A percentile compares a stretch with the other conserved stretches of the same genome.
Conservation (phyloP, 805 yeast genomes). For the Myxozyma melibiosi region DNA sequence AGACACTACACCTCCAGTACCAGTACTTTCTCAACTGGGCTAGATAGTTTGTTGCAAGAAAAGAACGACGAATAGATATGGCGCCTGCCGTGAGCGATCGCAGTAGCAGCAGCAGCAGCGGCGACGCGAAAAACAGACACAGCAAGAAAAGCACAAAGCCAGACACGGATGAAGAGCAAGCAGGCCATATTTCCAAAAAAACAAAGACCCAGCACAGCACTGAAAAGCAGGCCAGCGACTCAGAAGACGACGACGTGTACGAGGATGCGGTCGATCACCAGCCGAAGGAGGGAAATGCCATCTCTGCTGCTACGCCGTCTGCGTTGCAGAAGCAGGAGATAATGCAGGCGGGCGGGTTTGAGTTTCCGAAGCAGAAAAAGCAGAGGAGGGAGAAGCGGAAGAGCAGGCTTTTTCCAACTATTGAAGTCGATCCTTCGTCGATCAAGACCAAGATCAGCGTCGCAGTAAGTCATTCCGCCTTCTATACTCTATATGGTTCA, state of each 20-base stretch:
- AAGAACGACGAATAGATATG: too few relatives aligned
- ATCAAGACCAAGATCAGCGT: conserved; percentile 27
- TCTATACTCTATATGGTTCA: background rate
- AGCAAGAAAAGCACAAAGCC: background rate
- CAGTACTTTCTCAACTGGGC: too few relatives aligned
- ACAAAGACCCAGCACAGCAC: background rate
- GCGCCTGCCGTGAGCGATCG: too few relatives aligned
- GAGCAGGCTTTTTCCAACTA: conserved; percentile 34
- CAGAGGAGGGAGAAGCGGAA: conserved; percentile 37
- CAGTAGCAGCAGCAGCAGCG: too few relatives aligned
- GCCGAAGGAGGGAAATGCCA: too few relatives aligned
- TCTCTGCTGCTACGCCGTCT: too few relatives aligned
- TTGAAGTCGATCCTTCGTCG: conserved; percentile 27
- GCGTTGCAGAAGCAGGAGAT: background rate
- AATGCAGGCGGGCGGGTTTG: conserved; percentile 21
- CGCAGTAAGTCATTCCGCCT: conserved; percentile 31
- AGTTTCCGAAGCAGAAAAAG: conserved; percentile 23
- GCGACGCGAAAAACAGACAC: background rate
- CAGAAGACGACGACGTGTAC: background rate
- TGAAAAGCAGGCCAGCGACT: background rate
- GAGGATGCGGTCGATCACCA: too few relatives aligned
- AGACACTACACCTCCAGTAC: too few relatives aligned
- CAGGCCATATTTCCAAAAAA: background rate
- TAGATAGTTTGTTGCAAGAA: too few relatives aligned
- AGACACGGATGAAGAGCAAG: background rate